Evolutionary conservation across 805 yeast species (phyloP).

Genomic region (Groenewaldozyma tartarivorans): DNA sequence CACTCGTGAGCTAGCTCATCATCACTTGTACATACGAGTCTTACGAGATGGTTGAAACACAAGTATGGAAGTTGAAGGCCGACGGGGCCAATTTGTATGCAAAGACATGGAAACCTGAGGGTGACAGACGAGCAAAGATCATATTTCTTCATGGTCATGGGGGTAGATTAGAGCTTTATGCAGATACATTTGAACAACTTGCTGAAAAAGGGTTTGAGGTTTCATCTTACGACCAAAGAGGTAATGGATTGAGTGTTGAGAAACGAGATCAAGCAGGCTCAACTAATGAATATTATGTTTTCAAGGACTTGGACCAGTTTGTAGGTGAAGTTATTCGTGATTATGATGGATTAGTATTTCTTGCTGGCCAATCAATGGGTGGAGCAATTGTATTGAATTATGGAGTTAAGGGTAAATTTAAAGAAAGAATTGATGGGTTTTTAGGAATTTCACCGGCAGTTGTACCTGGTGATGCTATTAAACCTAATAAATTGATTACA

Average conservation of each 20-base stretch:
- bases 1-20: no score
- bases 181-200: constrained; percentile 22
- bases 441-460: constrained; percentile 9
- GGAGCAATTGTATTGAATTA: constrained; percentile 30
- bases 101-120: constrained; percentile 9
- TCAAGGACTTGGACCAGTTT: constrained; percentile 26
- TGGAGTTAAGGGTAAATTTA: constrained; percentile 25
- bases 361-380: constrained; percentile 33
- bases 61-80: not conserved
- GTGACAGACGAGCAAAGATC: constrained; percentile 20
- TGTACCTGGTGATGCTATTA: constrained; percentile 11
- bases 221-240: constrained; percentile 31
- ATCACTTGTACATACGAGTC: no score
- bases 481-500: constrained; percentile 18
- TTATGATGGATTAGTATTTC: constrained; percentile 19
- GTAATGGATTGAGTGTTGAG: constrained; percentile 28
- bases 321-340: constrained; percentile 10
- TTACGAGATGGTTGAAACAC: no score
- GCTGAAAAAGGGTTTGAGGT: constrained; percentile 27
- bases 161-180: constrained; percentile 26
- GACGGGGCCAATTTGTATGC: constrained; percentile 12
- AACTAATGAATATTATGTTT: constrained; percentile 25
- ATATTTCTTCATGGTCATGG: constrained; percentile 31
- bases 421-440: constrained; percentile 25
- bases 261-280: constrained; percentile 23